Conservation (phyloP, 768 basidiomycete species). For the Mycena galericulata region DNA sequence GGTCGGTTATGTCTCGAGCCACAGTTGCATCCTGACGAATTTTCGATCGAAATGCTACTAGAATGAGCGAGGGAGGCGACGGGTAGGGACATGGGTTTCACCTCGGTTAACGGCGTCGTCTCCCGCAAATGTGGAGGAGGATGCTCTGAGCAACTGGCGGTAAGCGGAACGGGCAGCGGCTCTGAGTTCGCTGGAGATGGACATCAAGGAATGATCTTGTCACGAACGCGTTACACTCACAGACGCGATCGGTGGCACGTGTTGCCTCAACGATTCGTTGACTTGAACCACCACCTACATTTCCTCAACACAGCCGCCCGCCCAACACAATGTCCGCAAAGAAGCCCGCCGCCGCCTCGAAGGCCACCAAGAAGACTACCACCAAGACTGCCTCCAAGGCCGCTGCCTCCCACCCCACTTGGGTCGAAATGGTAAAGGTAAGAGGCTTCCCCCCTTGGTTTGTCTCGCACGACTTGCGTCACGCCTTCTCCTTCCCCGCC, state of each 20-base stretch:
- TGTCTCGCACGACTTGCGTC: neutral
- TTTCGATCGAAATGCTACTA: conserved; percentile 77
- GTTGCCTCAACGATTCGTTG: neutral
- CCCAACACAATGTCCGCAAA: conserved; percentile 16
- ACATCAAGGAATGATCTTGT: conserved; percentile 52
- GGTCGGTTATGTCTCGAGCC: conserved; percentile 55
- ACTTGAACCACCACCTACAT: neutral
- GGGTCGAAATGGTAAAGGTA: conserved; percentile 88
- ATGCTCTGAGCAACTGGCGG: conserved; percentile 75
- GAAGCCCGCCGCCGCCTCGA: conserved; percentile 5
- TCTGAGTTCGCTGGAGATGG: conserved; percentile 66
- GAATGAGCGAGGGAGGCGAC: neutral
- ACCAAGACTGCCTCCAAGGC: conserved; percentile 57
- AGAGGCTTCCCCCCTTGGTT: conserved; percentile 22
- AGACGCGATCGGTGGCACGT: neutral
- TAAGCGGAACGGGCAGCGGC: conserved; percentile 82
- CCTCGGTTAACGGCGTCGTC: conserved; percentile 70
- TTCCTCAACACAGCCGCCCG: neutral
- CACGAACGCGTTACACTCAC: neutral
- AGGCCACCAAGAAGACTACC: conserved; percentile 44
- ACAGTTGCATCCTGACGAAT: conserved; percentile 70
- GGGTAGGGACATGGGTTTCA: conserved; percentile 35
- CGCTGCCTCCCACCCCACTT: conserved; percentile 65
- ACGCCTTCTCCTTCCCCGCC: neutral
- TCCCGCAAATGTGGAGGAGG: conserved; percentile 74